phyloP scores from a whole-genome alignment of 2,329 filamentous ascomycete genomes.

The Thelonectria rubi region DNA sequence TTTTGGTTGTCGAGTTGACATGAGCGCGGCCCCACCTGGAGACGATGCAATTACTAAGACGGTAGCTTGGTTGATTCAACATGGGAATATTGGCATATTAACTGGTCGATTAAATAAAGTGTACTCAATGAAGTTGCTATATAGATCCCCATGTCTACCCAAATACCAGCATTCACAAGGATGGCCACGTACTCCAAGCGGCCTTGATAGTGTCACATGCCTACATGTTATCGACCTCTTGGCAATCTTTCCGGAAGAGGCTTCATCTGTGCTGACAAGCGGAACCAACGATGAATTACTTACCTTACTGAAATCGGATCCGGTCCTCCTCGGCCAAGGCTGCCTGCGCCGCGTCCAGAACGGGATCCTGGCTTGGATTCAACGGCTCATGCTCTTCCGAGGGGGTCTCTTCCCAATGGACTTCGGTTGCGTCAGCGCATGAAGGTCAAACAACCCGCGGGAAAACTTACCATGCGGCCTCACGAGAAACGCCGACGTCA shows the following conservation, averaged over 20 bases:
- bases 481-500: conserved; percentile 75
- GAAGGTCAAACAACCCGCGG: not conserved
- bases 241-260: not conserved
- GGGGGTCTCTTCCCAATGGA: conserved; percentile 46
- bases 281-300: conserved; percentile 13
- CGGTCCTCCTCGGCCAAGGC: conserved; percentile 44
- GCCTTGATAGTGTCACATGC: too few species aligned
- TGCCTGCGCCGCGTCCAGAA: conserved; percentile 27
- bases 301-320: conserved; percentile 37
- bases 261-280: not conserved
- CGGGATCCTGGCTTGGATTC: conserved; percentile 22
- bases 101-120: not conserved
- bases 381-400: conserved; percentile 41
- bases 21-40: conserved; percentile 12
- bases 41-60: not conserved
- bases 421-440: conserved; percentile 37
- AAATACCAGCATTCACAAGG: not conserved
- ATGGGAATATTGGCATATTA: not conserved
- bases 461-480: conserved; percentile 75
- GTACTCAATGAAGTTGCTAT: not conserved
- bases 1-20: not conserved
- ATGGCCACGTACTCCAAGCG: not conserved
- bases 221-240: not conserved
- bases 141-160: not conserved
- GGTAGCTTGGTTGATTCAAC: too few species aligned